These are phyloP conservation scores for Chytridium lagenaria DNA, from an alignment of 371 early-diverging fungal genomes.

Conservation along the genomic window DNA sequence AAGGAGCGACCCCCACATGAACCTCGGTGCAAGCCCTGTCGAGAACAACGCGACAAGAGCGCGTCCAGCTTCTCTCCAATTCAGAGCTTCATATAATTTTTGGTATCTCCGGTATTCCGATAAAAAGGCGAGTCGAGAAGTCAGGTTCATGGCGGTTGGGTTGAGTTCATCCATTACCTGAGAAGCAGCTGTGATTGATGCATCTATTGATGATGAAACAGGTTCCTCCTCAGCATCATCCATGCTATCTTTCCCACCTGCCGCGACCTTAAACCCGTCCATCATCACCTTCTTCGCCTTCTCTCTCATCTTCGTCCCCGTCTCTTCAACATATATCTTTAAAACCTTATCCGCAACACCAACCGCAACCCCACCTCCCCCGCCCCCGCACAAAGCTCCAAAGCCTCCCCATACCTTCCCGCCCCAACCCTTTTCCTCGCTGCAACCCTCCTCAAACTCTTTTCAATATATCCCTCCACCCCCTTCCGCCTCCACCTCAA, in stretches of 20 bases:
- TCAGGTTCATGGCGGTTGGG: no score
- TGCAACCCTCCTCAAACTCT: neutral
- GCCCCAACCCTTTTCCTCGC: slow-evolving; percentile 1
- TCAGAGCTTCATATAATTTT: neutral
- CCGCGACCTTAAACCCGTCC: neutral
- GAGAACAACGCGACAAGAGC: neutral
- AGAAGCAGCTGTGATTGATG: neutral
- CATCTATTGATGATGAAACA: no score
- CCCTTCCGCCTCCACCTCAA: neutral
- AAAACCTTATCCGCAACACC: neutral
- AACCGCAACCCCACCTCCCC: neutral
- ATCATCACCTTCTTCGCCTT: neutral
- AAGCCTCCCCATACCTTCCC: neutral
- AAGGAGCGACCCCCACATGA: slow-evolving; percentile 6
- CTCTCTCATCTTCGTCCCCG: no score
- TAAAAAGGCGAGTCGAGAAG: neutral
- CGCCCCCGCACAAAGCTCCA: neutral
- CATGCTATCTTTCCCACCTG: neutral
- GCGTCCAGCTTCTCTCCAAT: neutral
- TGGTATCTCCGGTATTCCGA: slow-evolving; percentile 4
- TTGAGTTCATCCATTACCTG: slow-evolving; percentile 1
- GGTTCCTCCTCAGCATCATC: neutral
- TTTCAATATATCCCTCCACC: neutral
- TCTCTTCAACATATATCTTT: neutral
- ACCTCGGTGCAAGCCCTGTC: neutral